Percentiles rank a stretch among this genome's conserved stretches.
Evolutionary conservation across 1,139 yeast genomes (phyloP).

Genomic region (Meyerozyma elateridarum): DNA sequence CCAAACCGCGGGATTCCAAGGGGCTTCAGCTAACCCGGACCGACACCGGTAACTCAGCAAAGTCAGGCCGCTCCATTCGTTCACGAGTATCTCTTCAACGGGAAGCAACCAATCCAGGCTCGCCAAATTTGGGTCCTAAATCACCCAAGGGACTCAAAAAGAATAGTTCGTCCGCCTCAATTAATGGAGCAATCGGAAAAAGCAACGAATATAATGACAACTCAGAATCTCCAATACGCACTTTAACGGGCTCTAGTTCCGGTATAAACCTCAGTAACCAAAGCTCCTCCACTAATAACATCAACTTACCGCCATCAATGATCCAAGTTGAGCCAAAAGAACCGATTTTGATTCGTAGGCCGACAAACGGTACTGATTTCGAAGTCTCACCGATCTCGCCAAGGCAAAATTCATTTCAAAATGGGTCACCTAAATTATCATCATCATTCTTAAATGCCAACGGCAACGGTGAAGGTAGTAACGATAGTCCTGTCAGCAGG

Average conservation of each 20-base stretch:
- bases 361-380: constrained; percentile 25
- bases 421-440: constrained; percentile 2
- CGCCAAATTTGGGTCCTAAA: constrained; percentile 19
- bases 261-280: constrained; percentile 10
- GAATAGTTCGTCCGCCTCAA: constrained; percentile 28
- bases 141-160: constrained; percentile 36
- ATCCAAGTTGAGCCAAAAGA: constrained; percentile 61
- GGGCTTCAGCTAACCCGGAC: constrained; percentile 47
- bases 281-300: constrained; percentile 12
- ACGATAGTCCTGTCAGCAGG: constrained; percentile 17
- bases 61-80: constrained; percentile 46
- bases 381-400: constrained; percentile 8
- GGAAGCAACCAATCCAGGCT: constrained; percentile 22
- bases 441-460: constrained; percentile 7
- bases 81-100: constrained; percentile 36
- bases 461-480: constrained; percentile 10
- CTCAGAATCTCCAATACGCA: constrained; percentile 10
- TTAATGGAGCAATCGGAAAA: too few species aligned
- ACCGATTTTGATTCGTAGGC: constrained; percentile 52
- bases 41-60: constrained; percentile 50
- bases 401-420: constrained; percentile 7
- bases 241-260: constrained; percentile 12
- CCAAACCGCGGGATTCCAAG: constrained; percentile 27
- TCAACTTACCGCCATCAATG: constrained; percentile 63
- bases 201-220: constrained; percentile 12